These are phyloP conservation scores for Trichoderma atrobrunneum DNA, from an alignment of 2,329 filamentous ascomycete genomes.

Conservation along the genomic window DNA sequence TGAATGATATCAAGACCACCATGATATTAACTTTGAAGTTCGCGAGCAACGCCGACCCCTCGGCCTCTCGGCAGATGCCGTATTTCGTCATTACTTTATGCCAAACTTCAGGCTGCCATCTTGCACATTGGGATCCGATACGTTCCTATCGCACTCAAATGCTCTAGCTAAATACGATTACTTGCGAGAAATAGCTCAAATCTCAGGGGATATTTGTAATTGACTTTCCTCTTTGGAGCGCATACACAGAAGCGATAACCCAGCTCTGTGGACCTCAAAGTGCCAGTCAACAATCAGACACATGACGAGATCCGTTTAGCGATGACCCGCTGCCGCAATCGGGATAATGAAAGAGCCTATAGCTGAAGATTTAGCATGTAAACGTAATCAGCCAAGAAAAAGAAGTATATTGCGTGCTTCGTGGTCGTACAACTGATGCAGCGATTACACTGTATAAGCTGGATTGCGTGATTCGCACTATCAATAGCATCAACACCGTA, in stretches of 20 bases:
- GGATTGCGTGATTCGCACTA: slow-evolving; percentile 21
- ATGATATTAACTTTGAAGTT: too few species aligned
- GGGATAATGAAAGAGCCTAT: not conserved
- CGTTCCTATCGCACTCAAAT: too few species aligned
- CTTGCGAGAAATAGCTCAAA: not conserved
- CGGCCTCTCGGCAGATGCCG: not conserved
- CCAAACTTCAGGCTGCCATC: not conserved
- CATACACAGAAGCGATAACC: not conserved
- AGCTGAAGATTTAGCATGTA: not conserved
- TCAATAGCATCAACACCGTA: slow-evolving; percentile 20
- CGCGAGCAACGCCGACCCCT: not conserved
- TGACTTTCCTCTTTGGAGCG: not conserved
- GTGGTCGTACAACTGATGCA: slow-evolving; percentile 4
- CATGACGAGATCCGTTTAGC: slow-evolving; percentile 18
- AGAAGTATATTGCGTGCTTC: slow-evolving; percentile 8
- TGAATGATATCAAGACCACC: not conserved
- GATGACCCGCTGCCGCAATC: slow-evolving; percentile 9
- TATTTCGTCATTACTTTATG: not conserved
- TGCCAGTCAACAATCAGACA: not conserved
- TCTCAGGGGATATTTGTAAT: not conserved
- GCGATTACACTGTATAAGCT: not conserved
- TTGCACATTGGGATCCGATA: not conserved
- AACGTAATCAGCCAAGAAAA: slow-evolving; percentile 5
- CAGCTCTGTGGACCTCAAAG: not conserved
- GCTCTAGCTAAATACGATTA: not conserved